A percentile compares a stretch with the other conserved stretches of the same genome.
Evolutionary conservation across 805 yeast genomes (phyloP).

Genomic region (Tetrapisispora nanseiensis): DNA sequence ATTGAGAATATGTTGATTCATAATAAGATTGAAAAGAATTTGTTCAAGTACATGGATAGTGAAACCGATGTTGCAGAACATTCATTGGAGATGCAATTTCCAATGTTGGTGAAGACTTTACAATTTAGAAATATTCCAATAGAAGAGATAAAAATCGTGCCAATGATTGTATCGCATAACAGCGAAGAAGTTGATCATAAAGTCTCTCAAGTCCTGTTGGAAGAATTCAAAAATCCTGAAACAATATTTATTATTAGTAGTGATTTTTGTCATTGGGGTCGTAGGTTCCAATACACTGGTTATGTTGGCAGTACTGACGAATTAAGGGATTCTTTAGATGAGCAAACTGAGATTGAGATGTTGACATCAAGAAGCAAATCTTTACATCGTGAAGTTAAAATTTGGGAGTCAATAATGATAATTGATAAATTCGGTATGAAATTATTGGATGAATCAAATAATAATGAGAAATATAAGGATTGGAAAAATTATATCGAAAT

Average conservation of each 20-base stretch:
- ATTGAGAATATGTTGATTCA: conserved; percentile 29
- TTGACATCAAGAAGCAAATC: conserved; percentile 22
- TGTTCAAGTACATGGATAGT: conserved; percentile 47
- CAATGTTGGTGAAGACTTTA: conserved; percentile 43
- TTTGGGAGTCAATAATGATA: conserved; percentile 62
- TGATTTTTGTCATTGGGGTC: conserved; percentile 95
- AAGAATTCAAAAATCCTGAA: conserved; percentile 47
- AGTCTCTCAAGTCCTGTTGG: conserved; percentile 40
- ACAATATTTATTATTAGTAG: conserved; percentile 68
- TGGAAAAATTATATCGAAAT: conserved; percentile 59
- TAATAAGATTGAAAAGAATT: conserved; percentile 9
- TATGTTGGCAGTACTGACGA: conserved; percentile 33
- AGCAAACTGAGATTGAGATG: conserved; percentile 26
- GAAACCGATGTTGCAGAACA: conserved; percentile 77
- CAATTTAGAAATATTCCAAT: conserved; percentile 34
- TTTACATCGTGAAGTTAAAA: conserved; percentile 34
- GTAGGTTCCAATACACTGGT: conserved; percentile 48
- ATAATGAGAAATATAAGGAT: conserved; percentile 41
- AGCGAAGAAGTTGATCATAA: conserved; percentile 35
- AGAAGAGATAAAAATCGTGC: conserved; percentile 48
- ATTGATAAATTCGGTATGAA: conserved; percentile 68
- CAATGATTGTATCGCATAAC: conserved; percentile 67
- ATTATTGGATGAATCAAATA: conserved; percentile 30
- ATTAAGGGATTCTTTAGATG: conserved; percentile 24
- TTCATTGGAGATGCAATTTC: conserved; percentile 90